Percentiles rank a stretch among this genome's conserved stretches.
phyloP scores from a whole-genome alignment of 495 filamentous ascomycete species.

The Xylona heveae region DNA sequence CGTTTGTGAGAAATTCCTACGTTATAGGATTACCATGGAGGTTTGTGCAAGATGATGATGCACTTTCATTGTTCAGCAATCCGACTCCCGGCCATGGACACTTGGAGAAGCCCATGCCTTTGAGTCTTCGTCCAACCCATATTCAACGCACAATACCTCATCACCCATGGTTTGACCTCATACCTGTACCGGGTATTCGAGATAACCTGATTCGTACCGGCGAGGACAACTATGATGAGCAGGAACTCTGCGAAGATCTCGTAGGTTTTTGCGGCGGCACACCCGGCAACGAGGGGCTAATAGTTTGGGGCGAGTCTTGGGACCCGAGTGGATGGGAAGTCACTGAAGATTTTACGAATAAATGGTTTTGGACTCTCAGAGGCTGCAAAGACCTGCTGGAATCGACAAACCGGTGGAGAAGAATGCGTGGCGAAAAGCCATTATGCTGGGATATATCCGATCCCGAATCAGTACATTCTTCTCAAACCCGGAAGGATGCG shows the following conservation, averaged over 20 bases:
- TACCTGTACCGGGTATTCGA: constrained; percentile 26
- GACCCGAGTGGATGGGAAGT: constrained; percentile 22
- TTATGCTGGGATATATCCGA: constrained; percentile 8
- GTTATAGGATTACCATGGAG: too few species aligned
- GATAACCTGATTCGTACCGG: constrained; percentile 25
- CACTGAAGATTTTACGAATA: constrained; percentile 17
- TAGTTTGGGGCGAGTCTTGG: constrained; percentile 26
- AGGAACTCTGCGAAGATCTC: constrained; percentile 24
- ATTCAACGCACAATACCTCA: constrained; percentile 22
- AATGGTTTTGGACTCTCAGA: constrained; percentile 21
- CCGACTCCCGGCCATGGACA: too few species aligned
- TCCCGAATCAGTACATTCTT: too few species aligned
- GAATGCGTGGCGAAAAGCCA: constrained; percentile 14
- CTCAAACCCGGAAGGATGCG: too few species aligned
- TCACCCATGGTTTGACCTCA: constrained; percentile 31
- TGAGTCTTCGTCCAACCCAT: constrained; percentile 23
- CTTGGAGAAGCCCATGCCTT: too few species aligned
- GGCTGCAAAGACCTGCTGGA: constrained; percentile 18
- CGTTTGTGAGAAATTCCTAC: too few species aligned
- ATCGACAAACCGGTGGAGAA: constrained; percentile 23
- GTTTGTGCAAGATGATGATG: too few species aligned
- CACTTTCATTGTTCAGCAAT: too few species aligned
- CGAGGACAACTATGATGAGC: constrained; percentile 21
- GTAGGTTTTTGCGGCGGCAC: constrained; percentile 21
- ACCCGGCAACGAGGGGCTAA: constrained; percentile 13